A percentile compares a stretch with the other conserved stretches of the same genome.
These are phyloP conservation scores for Panicum virgatum DNA, from an alignment of 202 grass and related monocot genomes.

Conservation along the genomic window DNA sequence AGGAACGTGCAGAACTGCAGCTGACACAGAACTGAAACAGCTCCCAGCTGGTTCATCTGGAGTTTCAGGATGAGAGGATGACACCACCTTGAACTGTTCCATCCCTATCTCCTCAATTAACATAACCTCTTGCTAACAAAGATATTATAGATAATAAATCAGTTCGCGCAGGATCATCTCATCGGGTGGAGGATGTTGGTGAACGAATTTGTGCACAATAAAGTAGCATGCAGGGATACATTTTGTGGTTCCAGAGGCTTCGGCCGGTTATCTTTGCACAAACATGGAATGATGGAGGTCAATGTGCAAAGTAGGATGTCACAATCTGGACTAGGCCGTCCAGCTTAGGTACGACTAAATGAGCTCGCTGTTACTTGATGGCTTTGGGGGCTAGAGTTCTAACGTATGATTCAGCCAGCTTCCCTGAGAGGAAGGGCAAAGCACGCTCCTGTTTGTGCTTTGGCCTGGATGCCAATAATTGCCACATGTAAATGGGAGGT, in stretches of 20 bases:
- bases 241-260: conserved; percentile 18
- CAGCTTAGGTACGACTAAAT: neutral
- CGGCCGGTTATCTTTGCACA: conserved; percentile 19
- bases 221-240: neutral
- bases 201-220: conserved; percentile 6
- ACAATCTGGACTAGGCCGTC: neutral
- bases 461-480: too few relatives aligned
- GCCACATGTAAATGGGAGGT: conserved; percentile 17
- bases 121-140: too few relatives aligned
- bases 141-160: conserved; percentile 23
- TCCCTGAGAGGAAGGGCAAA: neutral
- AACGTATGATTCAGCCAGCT: neutral
- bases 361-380: neutral
- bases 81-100: conserved; percentile 8
- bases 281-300: neutral
- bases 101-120: conserved; percentile 40
- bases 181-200: conserved; percentile 7
- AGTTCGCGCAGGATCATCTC: neutral
- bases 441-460: neutral
- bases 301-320: conserved; percentile 4
- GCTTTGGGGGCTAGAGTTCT: neutral
- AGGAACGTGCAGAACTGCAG: conserved; percentile 15
- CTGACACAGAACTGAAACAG: neutral
- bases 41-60: neutral
- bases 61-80: conserved; percentile 6